Percentiles rank a stretch among this genome's conserved stretches.
phyloP scores from a whole-genome alignment of 1,284 basidiomycete genomes.

The Cryptococcus deneoformans region DNA sequence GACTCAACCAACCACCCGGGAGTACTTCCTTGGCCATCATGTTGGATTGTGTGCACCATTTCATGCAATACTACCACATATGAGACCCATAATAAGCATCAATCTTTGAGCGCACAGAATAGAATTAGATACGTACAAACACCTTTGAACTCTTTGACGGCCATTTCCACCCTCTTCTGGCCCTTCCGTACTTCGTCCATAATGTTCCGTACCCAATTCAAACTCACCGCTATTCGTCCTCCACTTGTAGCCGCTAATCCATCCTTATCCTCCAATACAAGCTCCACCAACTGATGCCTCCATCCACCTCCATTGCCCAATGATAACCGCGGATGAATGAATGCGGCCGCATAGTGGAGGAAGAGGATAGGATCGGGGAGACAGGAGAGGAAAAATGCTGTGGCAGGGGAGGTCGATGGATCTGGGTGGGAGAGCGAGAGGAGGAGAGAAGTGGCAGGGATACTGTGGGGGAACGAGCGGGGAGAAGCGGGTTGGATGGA shows the following conservation, averaged over 20 bases:
- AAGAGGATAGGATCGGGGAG: conserved; percentile 34
- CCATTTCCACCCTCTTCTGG: conserved; percentile 18
- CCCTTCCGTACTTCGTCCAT: conserved; percentile 18
- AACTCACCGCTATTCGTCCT: conserved; percentile 26
- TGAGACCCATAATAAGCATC: not conserved
- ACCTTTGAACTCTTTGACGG: conserved; percentile 39
- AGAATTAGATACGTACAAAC: conserved; percentile 27
- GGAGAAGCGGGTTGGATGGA: conserved; percentile 2
- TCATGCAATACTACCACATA: conserved; percentile 28
- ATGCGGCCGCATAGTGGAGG: conserved; percentile 23
- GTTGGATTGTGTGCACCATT: conserved; percentile 32
- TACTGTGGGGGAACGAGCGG: conserved; percentile 5
- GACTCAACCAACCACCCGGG: conserved; percentile 36
- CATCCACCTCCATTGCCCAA: conserved; percentile 8
- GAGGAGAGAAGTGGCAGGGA: conserved; percentile 15
- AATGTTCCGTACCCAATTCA: conserved; percentile 27
- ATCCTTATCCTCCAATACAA: conserved; percentile 27
- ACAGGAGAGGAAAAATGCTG: conserved; percentile 29
- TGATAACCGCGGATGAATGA: conserved; percentile 12
- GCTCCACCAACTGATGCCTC: conserved; percentile 28
- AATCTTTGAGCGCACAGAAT: not conserved
- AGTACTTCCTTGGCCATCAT: conserved; percentile 23
- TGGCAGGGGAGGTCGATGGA: conserved; percentile 7
- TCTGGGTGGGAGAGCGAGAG: conserved; percentile 23
- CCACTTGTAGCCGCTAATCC: conserved; percentile 32